Evolutionary conservation across 805 yeast genomes (phyloP).

Genomic region (Hanseniaspora nectarophila): DNA sequence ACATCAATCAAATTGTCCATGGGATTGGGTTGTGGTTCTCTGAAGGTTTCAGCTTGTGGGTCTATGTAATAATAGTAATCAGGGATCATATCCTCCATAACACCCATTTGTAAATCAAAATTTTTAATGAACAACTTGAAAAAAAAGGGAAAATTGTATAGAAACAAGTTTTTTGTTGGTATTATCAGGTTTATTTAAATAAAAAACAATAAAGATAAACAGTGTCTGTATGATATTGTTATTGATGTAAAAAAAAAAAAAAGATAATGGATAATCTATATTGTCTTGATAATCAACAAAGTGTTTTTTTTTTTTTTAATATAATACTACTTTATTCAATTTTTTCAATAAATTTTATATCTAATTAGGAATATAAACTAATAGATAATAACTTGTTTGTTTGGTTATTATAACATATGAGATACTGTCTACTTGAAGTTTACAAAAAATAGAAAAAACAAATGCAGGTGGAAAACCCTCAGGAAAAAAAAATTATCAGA

Average conservation of each 20-base stretch:
- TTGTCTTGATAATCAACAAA: background rate
- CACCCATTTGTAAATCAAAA: slow-evolving; percentile 5
- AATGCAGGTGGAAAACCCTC: too few relatives aligned
- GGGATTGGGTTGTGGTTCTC: slow-evolving; percentile 54
- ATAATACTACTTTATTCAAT: background rate
- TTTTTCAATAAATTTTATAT: too few relatives aligned
- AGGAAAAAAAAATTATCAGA: background rate
- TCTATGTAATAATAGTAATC: slow-evolving; percentile 33
- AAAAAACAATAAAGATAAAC: too few relatives aligned
- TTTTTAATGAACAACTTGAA: slow-evolving; percentile 7
- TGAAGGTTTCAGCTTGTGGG: slow-evolving; percentile 22
- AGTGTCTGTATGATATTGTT: too few relatives aligned
- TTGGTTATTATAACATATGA: background rate
- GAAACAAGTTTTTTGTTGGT: too few relatives aligned
- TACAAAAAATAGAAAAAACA: too few relatives aligned
- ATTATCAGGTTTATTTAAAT: too few relatives aligned
- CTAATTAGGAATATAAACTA: background rate
- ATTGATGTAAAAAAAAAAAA: too few relatives aligned
- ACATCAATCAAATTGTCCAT: slow-evolving; percentile 54
- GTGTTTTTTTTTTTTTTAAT: too few relatives aligned
- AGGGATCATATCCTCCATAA: slow-evolving; percentile 19
- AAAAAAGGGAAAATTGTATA: background rate
- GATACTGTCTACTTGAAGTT: too few relatives aligned
- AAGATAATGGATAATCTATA: too few relatives aligned
- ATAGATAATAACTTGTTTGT: background rate